Evolutionary conservation across 2,329 filamentous ascomycete species (phyloP).

Genomic region (Aspergillus ustus): DNA sequence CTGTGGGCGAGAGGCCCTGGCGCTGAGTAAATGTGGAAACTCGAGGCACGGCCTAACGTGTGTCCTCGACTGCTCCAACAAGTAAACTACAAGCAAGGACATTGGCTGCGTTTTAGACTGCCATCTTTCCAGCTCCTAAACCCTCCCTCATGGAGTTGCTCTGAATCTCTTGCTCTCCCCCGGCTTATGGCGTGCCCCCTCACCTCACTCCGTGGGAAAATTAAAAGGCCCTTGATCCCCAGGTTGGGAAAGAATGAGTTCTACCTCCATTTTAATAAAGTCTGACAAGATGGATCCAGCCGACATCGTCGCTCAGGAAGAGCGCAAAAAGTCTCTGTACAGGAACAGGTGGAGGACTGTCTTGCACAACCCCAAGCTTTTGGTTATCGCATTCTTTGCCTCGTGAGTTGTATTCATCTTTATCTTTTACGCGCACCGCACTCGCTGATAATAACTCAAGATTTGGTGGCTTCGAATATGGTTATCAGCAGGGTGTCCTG

Average conservation of each 20-base stretch:
- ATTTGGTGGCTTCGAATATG: constrained; percentile 55
- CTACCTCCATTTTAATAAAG: neutral
- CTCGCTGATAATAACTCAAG: constrained; percentile 10
- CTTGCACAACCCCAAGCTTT: constrained; percentile 52
- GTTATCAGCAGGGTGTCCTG: constrained; percentile 51
- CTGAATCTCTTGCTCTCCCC: neutral
- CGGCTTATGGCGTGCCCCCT: neutral
- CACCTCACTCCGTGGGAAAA: neutral
- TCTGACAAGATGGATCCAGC: neutral
- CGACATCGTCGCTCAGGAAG: neutral
- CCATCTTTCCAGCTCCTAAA: neutral
- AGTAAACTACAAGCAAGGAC: too few species aligned
- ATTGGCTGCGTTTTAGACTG: too few species aligned
- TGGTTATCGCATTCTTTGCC: constrained; percentile 57
- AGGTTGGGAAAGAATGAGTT: neutral
- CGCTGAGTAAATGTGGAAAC: neutral
- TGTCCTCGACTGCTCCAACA: too few species aligned
- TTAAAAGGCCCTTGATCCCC: neutral
- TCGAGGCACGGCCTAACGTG: neutral
- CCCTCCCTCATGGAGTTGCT: too few species aligned
- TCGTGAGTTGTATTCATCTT: constrained; percentile 31
- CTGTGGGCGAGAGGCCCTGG: neutral
- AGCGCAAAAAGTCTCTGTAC: constrained; percentile 3
- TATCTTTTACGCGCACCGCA: neutral
- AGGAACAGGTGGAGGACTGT: neutral